A percentile compares a stretch with the other conserved stretches of the same genome.
Evolutionary conservation across 2,329 filamentous ascomycete genomes (phyloP).

Genomic region (Aspergillus costaricaensis): DNA sequence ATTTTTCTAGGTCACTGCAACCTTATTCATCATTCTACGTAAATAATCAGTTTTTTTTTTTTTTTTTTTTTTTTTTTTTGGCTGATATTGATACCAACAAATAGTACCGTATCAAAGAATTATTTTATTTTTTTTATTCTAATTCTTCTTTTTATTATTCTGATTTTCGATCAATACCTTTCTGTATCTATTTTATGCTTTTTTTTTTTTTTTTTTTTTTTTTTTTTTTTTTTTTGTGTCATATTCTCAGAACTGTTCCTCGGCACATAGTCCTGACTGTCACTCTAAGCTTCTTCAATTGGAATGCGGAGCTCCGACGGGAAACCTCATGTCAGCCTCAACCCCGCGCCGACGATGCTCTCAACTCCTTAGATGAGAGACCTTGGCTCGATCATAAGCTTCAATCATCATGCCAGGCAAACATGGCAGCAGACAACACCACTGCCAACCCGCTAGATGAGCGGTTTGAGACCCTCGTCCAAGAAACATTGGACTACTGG

Average conservation of each 20-base stretch:
- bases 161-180: too few relatives aligned
- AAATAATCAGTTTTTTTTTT: background rate
- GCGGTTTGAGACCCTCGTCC: background rate
- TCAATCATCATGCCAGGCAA: background rate
- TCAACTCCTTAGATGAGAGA: background rate
- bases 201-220: too few relatives aligned
- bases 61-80: too few relatives aligned
- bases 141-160: too few relatives aligned
- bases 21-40: background rate
- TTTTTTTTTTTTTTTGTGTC: too few relatives aligned
- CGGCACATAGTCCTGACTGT: background rate
- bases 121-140: too few relatives aligned
- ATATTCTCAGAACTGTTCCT: too few relatives aligned
- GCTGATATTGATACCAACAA: too few relatives aligned
- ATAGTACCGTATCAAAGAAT: too few relatives aligned
- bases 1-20: background rate
- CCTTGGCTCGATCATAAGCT: background rate
- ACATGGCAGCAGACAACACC: background rate
- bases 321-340: background rate
- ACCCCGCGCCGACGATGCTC: background rate
- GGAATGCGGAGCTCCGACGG: background rate
- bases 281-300: background rate
- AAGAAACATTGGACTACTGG: constrained; percentile 2
- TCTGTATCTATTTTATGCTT: too few relatives aligned
- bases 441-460: background rate